Conservation (phyloP, 2,329 filamentous ascomycete genomes). For the Botryotinia convoluta region DNA sequence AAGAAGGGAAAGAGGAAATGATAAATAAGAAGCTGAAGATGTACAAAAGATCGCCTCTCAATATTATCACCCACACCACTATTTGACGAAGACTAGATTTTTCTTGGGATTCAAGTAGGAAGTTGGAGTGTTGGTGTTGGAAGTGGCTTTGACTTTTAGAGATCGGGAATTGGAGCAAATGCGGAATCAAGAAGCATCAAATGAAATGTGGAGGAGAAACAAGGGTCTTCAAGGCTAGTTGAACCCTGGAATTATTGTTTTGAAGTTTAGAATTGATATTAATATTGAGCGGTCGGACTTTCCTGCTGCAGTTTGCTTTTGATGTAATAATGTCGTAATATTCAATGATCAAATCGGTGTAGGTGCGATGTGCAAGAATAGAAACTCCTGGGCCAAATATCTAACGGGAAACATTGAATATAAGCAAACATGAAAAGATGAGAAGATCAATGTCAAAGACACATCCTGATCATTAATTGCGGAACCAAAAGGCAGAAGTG, state of each 20-base stretch:
- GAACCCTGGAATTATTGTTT: background rate
- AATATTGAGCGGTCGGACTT: conserved; percentile 6
- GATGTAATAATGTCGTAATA: background rate
- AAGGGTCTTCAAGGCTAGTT: conserved; percentile 6
- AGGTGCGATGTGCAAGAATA: background rate
- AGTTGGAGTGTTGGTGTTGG: conserved; percentile 9
- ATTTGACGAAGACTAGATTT: background rate
- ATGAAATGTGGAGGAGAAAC: conserved; percentile 11
- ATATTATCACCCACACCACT: background rate
- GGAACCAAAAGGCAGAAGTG: background rate
- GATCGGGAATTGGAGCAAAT: background rate
- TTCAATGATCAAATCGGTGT: background rate
- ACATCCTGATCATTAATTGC: background rate
- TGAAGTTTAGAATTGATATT: background rate
- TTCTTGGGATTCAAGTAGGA: background rate
- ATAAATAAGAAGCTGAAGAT: background rate
- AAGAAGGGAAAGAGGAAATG: background rate
- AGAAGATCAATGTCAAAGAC: background rate
- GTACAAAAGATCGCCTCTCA: background rate
- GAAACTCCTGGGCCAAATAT: background rate
- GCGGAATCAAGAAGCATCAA: background rate
- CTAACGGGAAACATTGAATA: background rate
- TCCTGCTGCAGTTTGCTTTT: conserved; percentile 3
- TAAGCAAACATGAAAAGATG: background rate
- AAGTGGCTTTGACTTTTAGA: background rate